phyloP scores from a whole-genome alignment of 139 green algal genomes.

The Coelastrella sp. region DNA sequence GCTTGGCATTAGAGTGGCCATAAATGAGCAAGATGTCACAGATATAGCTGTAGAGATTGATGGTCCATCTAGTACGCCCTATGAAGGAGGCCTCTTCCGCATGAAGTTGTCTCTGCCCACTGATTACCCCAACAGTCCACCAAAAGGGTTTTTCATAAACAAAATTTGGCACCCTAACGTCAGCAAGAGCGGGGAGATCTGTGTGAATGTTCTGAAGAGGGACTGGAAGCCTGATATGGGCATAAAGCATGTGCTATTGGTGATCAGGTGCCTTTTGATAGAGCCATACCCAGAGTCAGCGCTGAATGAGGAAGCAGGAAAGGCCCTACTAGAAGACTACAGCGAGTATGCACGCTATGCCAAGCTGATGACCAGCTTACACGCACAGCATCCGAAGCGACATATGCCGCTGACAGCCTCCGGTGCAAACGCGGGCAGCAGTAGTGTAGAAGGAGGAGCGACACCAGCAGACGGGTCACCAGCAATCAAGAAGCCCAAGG shows the following conservation, averaged over 20 bases:
- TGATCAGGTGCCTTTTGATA: slow-evolving; percentile 97
- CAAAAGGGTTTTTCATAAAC: slow-evolving; percentile 88
- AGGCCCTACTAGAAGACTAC: slow-evolving; percentile 93
- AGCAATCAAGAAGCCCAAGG: slow-evolving; percentile 70
- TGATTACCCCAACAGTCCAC: slow-evolving; percentile 76
- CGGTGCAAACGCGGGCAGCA: slow-evolving; percentile 81
- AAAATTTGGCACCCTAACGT: slow-evolving; percentile 99
- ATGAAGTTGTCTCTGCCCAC: slow-evolving; percentile 78
- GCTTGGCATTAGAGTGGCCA: slow-evolving; percentile 80
- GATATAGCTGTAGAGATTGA: slow-evolving; percentile 80
- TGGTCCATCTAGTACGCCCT: slow-evolving; percentile 85
- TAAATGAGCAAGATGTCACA: slow-evolving; percentile 91
- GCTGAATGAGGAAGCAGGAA: slow-evolving; percentile 98
- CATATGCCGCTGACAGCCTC: slow-evolving; percentile 78
- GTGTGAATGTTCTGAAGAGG: slow-evolving; percentile 97
- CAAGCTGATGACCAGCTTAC: slow-evolving; percentile 91
- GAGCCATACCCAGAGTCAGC: slow-evolving; percentile 97
- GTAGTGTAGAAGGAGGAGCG: slow-evolving; percentile 37
- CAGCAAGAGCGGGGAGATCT: slow-evolving; percentile 92
- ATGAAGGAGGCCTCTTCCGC: slow-evolving; percentile 89
- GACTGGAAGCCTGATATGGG: slow-evolving; percentile 93
- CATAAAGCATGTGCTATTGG: slow-evolving; percentile 86
- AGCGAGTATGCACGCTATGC: slow-evolving; percentile 88
- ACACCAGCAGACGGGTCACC: slow-evolving; percentile 37
- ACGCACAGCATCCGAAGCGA: slow-evolving; percentile 50